These are phyloP conservation scores for Actinomortierella wolfii DNA, from an alignment of 371 early-diverging fungal genomes.

Conservation along the genomic window DNA sequence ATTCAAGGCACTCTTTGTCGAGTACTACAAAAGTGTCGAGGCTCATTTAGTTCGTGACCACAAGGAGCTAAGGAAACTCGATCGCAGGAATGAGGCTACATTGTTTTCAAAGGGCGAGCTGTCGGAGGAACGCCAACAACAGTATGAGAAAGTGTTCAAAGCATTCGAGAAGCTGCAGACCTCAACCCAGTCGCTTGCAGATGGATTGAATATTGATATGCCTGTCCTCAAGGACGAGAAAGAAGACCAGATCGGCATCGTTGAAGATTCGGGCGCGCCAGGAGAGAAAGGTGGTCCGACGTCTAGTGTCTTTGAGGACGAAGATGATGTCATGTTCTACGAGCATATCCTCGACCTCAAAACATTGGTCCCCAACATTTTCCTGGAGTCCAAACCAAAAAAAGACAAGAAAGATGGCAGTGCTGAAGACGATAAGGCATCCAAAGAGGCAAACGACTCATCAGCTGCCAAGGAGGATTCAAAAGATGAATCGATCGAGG, in stretches of 20 bases:
- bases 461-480: constrained; percentile 15
- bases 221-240: constrained; percentile 55
- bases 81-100: constrained; percentile 77
- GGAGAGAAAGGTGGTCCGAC: constrained; percentile 50
- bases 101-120: constrained; percentile 84
- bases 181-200: constrained; percentile 54
- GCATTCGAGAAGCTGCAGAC: constrained; percentile 66
- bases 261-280: constrained; percentile 19
- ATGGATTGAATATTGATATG: constrained; percentile 70
- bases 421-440: constrained; percentile 30
- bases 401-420: constrained; percentile 48
- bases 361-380: constrained; percentile 76
- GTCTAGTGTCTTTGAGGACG: constrained; percentile 87
- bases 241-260: constrained; percentile 27
- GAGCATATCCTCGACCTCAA: constrained; percentile 79
- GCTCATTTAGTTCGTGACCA: constrained; percentile 75
- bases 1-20: constrained; percentile 61
- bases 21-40: constrained; percentile 72
- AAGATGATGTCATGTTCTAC: constrained; percentile 84
- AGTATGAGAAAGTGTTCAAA: constrained; percentile 73
- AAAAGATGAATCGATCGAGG: constrained; percentile 31
- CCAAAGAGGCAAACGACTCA: constrained; percentile 20
- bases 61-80: constrained; percentile 73
- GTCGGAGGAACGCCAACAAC: constrained; percentile 80
- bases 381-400: constrained; percentile 62